A percentile compares a stretch with the other conserved stretches of the same genome.
Conservation (phyloP, 768 basidiomycete genomes). For the Mrakia gelida region DNA sequence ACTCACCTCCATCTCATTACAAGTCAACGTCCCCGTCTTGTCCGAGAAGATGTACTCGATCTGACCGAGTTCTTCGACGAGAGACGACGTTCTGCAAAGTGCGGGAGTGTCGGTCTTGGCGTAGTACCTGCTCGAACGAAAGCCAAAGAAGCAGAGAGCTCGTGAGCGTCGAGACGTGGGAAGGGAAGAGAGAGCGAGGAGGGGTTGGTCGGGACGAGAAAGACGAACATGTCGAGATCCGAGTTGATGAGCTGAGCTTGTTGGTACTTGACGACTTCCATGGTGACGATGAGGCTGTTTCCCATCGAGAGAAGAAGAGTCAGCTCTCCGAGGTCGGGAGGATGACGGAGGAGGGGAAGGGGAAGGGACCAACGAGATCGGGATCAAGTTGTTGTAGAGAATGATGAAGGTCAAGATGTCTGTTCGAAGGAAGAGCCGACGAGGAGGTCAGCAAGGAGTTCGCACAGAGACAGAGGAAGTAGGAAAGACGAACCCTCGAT, state of each 20-base stretch:
- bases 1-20: constrained; percentile 85
- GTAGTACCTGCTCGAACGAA: constrained; percentile 55
- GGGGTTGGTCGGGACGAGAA: background rate
- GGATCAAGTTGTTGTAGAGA: constrained; percentile 97
- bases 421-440: constrained; percentile 41
- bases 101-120: constrained; percentile 92
- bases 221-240: constrained; percentile 77
- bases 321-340: background rate
- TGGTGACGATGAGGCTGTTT: constrained; percentile 89
- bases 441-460: background rate
- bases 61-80: constrained; percentile 97
- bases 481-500: constrained; percentile 61
- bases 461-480: constrained; percentile 15
- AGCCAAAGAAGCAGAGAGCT: too few relatives aligned
- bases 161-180: too few relatives aligned
- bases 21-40: constrained; percentile 70
- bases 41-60: constrained; percentile 84
- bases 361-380: constrained; percentile 66
- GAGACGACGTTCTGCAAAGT: constrained; percentile 91
- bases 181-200: background rate
- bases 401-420: constrained; percentile 98
- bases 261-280: constrained; percentile 98
- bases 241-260: constrained; percentile 96
- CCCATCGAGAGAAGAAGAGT: background rate
- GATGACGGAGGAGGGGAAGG: background rate